phyloP scores from a whole-genome alignment of 2,329 filamentous ascomycete species.

The Thelonectria rubi region DNA sequence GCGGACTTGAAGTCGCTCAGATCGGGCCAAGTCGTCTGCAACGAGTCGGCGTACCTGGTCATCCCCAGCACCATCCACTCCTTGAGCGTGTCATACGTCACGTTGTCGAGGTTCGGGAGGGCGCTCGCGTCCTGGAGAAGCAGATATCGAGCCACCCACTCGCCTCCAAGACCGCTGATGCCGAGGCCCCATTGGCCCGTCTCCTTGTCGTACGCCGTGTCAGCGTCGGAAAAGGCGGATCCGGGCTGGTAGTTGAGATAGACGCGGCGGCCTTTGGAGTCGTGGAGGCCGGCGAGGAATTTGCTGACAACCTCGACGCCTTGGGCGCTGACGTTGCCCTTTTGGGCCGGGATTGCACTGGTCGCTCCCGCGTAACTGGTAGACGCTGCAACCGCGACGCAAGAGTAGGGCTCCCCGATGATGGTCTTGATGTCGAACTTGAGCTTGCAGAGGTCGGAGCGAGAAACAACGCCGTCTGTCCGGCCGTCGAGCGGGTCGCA shows the following conservation, averaged over 20 bases:
- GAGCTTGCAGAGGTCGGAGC: slow-evolving; percentile 37
- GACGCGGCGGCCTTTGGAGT: slow-evolving; percentile 47
- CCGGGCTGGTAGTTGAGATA: slow-evolving; percentile 49
- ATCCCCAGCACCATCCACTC: slow-evolving; percentile 61
- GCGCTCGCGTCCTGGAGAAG: slow-evolving; percentile 47
- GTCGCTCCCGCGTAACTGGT: background rate
- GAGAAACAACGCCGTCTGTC: slow-evolving; percentile 19
- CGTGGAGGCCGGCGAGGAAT: slow-evolving; percentile 49
- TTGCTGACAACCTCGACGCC: slow-evolving; percentile 45
- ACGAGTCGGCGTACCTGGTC: slow-evolving; percentile 57
- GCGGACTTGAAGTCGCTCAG: slow-evolving; percentile 57
- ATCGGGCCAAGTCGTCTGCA: slow-evolving; percentile 65
- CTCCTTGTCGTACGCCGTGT: slow-evolving; percentile 44
- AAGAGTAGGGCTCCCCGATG: slow-evolving; percentile 46
- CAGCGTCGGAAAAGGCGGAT: slow-evolving; percentile 47
- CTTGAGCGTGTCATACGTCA: slow-evolving; percentile 62
- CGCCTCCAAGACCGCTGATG: slow-evolving; percentile 44
- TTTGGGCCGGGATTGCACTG: slow-evolving; percentile 44
- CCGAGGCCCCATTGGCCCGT: slow-evolving; percentile 45
- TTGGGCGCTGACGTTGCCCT: slow-evolving; percentile 46
- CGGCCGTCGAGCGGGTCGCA: slow-evolving; percentile 21
- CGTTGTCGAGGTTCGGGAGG: slow-evolving; percentile 51
- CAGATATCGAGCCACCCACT: slow-evolving; percentile 52
- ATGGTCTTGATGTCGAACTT: slow-evolving; percentile 44
- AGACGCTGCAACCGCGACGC: slow-evolving; percentile 31